Evolutionary conservation across 371 early-diverging fungal genomes (phyloP).

Genomic region (Mucor lusitanicus): DNA sequence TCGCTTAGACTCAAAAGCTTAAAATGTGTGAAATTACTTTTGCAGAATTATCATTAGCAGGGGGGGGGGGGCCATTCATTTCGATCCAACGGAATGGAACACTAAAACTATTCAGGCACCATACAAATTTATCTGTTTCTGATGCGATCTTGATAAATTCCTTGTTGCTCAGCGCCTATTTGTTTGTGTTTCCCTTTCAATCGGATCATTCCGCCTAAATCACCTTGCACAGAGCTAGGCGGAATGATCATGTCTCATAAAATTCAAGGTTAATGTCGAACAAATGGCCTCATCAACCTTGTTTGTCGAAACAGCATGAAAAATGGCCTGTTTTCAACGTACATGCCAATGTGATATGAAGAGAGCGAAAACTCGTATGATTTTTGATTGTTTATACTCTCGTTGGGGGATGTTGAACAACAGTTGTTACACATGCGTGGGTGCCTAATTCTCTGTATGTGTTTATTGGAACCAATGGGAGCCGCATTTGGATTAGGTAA

Average conservation of each 20-base stretch:
- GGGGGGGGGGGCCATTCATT: too few relatives aligned
- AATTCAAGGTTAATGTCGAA: background rate
- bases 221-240: background rate
- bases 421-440: background rate
- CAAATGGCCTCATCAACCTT: background rate
- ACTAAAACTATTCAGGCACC: background rate
- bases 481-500: background rate
- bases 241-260: background rate
- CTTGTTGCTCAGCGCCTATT: background rate
- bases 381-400: background rate
- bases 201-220: background rate
- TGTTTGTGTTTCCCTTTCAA: background rate
- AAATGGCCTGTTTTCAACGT: background rate
- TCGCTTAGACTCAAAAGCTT: background rate
- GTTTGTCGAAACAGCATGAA: background rate
- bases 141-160: background rate
- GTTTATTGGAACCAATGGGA: slow-evolving; percentile 10
- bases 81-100: background rate
- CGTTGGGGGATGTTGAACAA: background rate
- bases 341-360: background rate
- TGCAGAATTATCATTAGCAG: background rate
- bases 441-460: background rate
- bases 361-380: background rate
- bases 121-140: background rate
- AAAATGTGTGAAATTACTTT: background rate